A percentile compares a stretch with the other conserved stretches of the same genome.
Evolutionary conservation across 495 filamentous ascomycete species (phyloP).

Genomic region (Neurospora sp.): DNA sequence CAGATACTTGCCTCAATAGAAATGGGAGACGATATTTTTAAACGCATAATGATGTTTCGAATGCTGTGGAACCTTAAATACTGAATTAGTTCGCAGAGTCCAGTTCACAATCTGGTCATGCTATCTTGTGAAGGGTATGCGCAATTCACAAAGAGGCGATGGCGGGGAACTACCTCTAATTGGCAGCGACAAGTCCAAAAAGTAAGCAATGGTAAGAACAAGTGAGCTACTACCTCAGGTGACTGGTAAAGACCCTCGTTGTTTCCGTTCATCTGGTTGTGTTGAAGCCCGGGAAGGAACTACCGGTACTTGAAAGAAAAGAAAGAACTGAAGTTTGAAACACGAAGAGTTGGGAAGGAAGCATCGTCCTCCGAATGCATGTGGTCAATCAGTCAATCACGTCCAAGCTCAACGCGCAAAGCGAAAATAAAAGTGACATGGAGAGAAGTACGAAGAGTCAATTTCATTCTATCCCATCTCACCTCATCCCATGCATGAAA

Average conservation of each 20-base stretch:
- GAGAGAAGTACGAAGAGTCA: not conserved
- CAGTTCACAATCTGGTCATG: not conserved
- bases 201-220: not conserved
- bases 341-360: not conserved
- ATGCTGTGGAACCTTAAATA: not conserved
- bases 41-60: not conserved
- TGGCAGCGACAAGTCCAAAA: not conserved
- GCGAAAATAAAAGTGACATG: not conserved
- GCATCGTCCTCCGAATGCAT: not conserved
- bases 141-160: not conserved
- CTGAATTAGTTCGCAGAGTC: not conserved
- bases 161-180: not conserved
- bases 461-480: not conserved
- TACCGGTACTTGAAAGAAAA: not conserved
- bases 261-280: not conserved
- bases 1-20: not conserved
- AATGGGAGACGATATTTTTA: not conserved
- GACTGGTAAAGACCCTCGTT: not conserved
- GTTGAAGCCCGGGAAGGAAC: not conserved
- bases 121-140: not conserved
- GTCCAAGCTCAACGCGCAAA: not conserved
- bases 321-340: not conserved
- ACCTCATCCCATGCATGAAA: not conserved
- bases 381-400: not conserved
- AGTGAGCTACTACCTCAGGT: not conserved